A percentile compares a stretch with the other conserved stretches of the same genome.
Conservation (phyloP, 805 yeast species). For the Teunomyces atbi region DNA sequence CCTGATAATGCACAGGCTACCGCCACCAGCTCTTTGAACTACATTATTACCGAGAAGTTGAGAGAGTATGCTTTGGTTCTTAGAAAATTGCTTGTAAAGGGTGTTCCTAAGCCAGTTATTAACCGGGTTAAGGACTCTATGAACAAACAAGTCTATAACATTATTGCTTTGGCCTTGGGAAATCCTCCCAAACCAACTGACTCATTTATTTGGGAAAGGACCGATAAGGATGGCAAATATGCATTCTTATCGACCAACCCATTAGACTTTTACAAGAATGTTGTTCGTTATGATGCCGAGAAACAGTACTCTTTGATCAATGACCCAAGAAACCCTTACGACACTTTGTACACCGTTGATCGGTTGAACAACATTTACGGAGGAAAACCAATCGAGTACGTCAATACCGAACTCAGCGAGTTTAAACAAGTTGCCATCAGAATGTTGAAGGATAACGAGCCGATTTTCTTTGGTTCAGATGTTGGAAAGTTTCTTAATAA, state of each 20-base stretch:
- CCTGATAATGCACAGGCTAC: constrained; percentile 67
- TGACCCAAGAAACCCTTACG: constrained; percentile 77
- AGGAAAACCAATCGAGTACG: constrained; percentile 67
- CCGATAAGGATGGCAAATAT: constrained; percentile 66
- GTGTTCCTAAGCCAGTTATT: constrained; percentile 40
- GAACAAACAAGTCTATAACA: constrained; percentile 63
- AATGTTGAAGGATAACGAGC: constrained; percentile 68
- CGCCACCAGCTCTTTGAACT: constrained; percentile 55
- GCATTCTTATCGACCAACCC: constrained; percentile 60
- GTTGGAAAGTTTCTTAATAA: constrained; percentile 76
- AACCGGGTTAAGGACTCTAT: constrained; percentile 32
- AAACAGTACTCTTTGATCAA: constrained; percentile 66
- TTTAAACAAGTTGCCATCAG: constrained; percentile 62
- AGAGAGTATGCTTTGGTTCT: constrained; percentile 75
- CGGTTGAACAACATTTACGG: constrained; percentile 71
- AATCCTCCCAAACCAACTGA: constrained; percentile 75
- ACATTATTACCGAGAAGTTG: constrained; percentile 63
- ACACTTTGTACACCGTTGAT: constrained; percentile 65
- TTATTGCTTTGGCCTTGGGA: constrained; percentile 69
- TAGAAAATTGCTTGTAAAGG: constrained; percentile 48
- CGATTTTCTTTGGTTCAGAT: constrained; percentile 86
- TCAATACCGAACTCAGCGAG: constrained; percentile 61
- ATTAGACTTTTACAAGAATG: constrained; percentile 54
- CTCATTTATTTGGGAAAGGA: constrained; percentile 69
- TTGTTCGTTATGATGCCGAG: constrained; percentile 51